Evolutionary conservation across 495 filamentous ascomycete species (phyloP).

Genomic region (Daldinia childiae): DNA sequence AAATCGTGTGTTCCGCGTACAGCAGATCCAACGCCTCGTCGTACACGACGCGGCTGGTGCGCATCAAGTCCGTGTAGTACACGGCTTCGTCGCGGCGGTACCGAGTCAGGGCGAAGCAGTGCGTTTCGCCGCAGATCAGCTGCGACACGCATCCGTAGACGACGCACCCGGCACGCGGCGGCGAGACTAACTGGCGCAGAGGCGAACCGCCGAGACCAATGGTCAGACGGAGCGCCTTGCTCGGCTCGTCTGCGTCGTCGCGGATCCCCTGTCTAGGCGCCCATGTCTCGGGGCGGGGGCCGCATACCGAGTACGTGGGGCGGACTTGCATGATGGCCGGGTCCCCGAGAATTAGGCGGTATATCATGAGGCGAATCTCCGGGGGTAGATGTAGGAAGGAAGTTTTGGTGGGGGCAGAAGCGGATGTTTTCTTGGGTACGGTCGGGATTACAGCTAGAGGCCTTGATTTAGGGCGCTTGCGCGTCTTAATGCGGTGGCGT

Average conservation of each 20-base stretch:
- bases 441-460: conserved; percentile 9
- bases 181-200: conserved; percentile 7
- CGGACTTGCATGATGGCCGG: conserved; percentile 19
- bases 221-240: conserved; percentile 13
- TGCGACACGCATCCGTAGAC: not conserved
- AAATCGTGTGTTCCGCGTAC: conserved; percentile 33
- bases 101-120: not conserved
- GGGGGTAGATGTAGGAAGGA: conserved; percentile 35
- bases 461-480: conserved; percentile 18
- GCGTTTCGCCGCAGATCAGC: conserved; percentile 28
- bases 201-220: conserved; percentile 27
- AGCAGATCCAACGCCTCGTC: conserved; percentile 23
- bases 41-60: conserved; percentile 24
- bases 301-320: conserved; percentile 8
- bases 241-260: conserved; percentile 25
- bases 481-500: conserved; percentile 1
- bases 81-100: not conserved
- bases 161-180: conserved; percentile 26
- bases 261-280: conserved; percentile 25
- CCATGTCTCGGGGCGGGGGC: conserved; percentile 19
- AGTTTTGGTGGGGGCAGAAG: not conserved
- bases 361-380: conserved; percentile 34
- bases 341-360: conserved; percentile 9
- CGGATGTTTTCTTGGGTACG: not conserved
- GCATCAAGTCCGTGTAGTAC: conserved; percentile 19